Evolutionary conservation across 208 protist genomes (phyloP).

Genomic region (Porcisia deanei): DNA sequence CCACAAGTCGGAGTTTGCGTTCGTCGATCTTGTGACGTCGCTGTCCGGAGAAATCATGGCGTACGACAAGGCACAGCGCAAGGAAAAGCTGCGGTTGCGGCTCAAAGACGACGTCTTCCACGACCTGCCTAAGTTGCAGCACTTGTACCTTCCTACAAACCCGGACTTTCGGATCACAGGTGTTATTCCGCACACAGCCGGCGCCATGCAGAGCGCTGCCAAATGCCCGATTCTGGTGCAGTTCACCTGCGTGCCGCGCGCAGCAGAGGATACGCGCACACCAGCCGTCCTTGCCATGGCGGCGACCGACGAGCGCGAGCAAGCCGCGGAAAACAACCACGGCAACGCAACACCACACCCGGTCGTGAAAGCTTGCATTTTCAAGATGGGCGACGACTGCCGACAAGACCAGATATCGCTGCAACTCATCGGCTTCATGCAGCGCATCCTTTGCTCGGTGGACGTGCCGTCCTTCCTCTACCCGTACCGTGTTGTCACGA

Average conservation of each 20-base stretch:
- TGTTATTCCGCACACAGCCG: conserved; percentile 75
- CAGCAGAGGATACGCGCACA: conserved; percentile 39
- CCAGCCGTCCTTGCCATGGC: conserved; percentile 21
- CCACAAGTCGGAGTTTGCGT: conserved; percentile 79
- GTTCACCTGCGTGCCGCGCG: conserved; percentile 72
- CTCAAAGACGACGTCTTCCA: conserved; percentile 70
- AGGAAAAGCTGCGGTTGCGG: conserved; percentile 71
- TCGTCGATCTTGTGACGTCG: conserved; percentile 69
- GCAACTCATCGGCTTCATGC: conserved; percentile 91
- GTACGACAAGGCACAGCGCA: conserved; percentile 77
- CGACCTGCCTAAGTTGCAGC: conserved; percentile 34
- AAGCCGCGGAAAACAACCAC: conserved; percentile 8
- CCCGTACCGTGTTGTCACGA: conserved; percentile 93
- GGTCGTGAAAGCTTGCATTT: conserved; percentile 89
- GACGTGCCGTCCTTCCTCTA: conserved; percentile 88
- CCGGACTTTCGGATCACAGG: conserved; percentile 65
- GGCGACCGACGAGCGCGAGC: conserved; percentile 24
- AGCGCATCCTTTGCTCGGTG: conserved; percentile 82
- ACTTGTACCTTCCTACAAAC: conserved; percentile 90
- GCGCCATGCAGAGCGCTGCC: conserved; percentile 87
- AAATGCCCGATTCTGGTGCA: conserved; percentile 93
- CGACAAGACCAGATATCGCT: conserved; percentile 94
- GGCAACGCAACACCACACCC: conserved; percentile 5
- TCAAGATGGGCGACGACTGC: conserved; percentile 96
- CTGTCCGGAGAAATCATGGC: conserved; percentile 83